Conservation (phyloP, 106 monocot species). For the Dendrobium nobile region DNA sequence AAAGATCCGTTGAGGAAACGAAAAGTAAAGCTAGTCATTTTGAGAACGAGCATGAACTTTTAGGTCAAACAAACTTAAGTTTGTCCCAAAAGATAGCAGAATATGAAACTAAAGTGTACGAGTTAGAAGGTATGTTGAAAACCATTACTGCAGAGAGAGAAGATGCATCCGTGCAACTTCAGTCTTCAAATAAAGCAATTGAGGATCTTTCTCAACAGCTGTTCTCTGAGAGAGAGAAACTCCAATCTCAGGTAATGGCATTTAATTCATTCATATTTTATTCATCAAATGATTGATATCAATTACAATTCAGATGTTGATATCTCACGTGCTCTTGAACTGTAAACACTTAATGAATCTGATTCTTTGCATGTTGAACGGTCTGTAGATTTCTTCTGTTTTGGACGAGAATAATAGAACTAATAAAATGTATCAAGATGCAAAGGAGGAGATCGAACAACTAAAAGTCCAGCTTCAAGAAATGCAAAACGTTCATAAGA, state of each 20-base stretch:
- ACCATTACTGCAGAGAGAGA: conserved; percentile 51
- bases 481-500: conserved; percentile 26
- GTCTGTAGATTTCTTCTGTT: conserved; percentile 55
- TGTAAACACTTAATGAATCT: not conserved
- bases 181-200: conserved; percentile 29
- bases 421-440: conserved; percentile 36
- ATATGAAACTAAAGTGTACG: conserved; percentile 39
- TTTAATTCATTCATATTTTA: not conserved
- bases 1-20: conserved; percentile 21
- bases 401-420: conserved; percentile 53
- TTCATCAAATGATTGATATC: not conserved
- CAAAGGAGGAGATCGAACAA: conserved; percentile 52
- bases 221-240: conserved; percentile 38
- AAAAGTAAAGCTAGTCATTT: conserved; percentile 24
- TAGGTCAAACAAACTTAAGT: conserved; percentile 38
- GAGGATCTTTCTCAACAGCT: conserved; percentile 42
- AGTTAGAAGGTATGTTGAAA: conserved; percentile 38
- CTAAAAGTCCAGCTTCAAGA: conserved; percentile 46
- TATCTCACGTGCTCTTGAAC: not conserved
- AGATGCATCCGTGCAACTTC: conserved; percentile 27
- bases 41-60: conserved; percentile 42
- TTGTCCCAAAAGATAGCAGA: conserved; percentile 51
- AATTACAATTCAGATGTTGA: not conserved
- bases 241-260: conserved; percentile 52
- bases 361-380: not conserved